Evolutionary conservation across 2,329 filamentous ascomycete genomes (phyloP), one percentile per base, ranked within the genome.

Genomic region (Fusarium heterosporum): DNA sequence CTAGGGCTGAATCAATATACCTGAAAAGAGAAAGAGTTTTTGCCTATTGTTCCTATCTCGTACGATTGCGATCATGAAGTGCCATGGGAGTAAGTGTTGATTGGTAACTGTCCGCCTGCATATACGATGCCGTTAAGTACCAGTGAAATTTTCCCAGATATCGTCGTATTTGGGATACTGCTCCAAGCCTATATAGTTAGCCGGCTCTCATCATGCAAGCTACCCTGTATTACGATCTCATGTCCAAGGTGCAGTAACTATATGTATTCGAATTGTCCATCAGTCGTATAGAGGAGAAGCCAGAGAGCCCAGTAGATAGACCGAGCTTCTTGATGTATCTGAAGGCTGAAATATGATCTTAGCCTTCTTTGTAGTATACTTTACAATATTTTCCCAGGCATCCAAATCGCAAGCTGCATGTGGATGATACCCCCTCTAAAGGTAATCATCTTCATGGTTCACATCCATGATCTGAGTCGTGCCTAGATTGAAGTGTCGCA

Each of bases 1-100:
- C 48, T 43, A 19, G 42, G 47, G 52, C 14, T 45, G 45, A 39
- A 48, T 39, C 54, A 40, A 39, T 40, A 29, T 42, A 48, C 32
- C 36, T 42, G 32, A 32, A 39, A 52, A 17, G 28, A 17, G 28
- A 42, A 30, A 40, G 42, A 17, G n/a, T 41, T 38, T 38, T 19
- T 36, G 29, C 16, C 34, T 17, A 14, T 19, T 34, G 4, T 11
- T 11, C 29, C 16, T 16, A 14, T 26, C 13, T 14, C 16, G 13
- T 7, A 34, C 14, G 14, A 14, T 12, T 14, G 16, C 30, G 5
- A 34, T 7, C 30, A 16, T 16, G 13, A 34, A 16, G 5, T 14
- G 16, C 13, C 6, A 14, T 16, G 30, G 30, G 8, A 6, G 30
- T 14, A 34, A 34, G 30, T 8, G 34, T 16, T n/a, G 34, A 9